Evolutionary conservation across 179 eudicot genomes (phyloP).

Genomic region (Sideroxylon spinosum): DNA sequence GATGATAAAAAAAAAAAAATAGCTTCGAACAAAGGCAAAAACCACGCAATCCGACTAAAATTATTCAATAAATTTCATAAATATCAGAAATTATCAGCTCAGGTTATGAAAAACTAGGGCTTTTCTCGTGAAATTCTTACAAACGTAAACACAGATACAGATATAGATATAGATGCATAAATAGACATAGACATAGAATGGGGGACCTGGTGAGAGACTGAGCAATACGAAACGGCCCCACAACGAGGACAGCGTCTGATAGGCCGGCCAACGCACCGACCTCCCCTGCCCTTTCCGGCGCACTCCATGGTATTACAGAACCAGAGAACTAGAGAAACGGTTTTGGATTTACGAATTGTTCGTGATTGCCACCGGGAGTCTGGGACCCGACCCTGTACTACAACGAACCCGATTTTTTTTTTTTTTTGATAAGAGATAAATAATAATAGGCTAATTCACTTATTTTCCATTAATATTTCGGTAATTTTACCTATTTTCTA

Average conservation of each 20-base stretch:
- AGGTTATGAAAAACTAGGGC: not conserved
- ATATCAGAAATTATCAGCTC: too few species aligned
- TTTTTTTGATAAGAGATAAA: too few species aligned
- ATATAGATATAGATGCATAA: not conserved
- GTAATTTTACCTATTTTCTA: too few species aligned
- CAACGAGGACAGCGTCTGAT: constrained; percentile 58
- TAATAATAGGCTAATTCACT: too few species aligned
- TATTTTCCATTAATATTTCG: too few species aligned
- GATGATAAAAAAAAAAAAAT: constrained; percentile 7
- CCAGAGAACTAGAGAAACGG: not conserved
- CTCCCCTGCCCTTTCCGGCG: constrained; percentile 61
- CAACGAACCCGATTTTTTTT: too few species aligned
- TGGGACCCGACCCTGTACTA: too few species aligned
- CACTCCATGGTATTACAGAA: constrained; percentile 53
- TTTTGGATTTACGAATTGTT: not conserved
- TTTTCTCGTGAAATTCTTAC: not conserved
- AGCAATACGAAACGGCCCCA: constrained; percentile 72
- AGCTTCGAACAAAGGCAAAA: not conserved
- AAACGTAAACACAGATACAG: not conserved
- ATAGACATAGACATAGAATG: not conserved
- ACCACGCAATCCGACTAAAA: too few species aligned
- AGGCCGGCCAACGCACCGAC: constrained; percentile 58
- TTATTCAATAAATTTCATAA: too few species aligned
- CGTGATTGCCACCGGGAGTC: not conserved
- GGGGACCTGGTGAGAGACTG: constrained; percentile 67